These are phyloP conservation scores for Torulaspora indica DNA, from an alignment of 805 yeast species.

Conservation along the genomic window DNA sequence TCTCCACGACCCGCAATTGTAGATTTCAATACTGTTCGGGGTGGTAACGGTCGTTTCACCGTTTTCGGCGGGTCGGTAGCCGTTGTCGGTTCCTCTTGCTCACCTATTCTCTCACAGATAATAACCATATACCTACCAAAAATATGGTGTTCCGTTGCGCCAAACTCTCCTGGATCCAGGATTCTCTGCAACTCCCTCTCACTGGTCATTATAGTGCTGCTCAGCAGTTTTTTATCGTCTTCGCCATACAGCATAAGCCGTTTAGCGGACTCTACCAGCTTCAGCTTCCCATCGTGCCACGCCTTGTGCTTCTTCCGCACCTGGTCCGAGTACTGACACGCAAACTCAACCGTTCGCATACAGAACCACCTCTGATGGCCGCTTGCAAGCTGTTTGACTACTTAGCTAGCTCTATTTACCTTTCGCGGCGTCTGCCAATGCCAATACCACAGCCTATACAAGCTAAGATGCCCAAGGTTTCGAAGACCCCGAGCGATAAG, in stretches of 20 bases:
- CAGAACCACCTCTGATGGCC: not conserved
- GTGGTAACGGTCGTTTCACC: not conserved
- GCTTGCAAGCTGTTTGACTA: not conserved
- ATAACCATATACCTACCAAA: constrained; percentile 27
- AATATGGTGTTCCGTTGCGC: constrained; percentile 27
- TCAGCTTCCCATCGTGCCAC: constrained; percentile 36
- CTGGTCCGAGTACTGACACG: constrained; percentile 36
- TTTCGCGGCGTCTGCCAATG: constrained; percentile 35
- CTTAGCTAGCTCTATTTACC: not conserved
- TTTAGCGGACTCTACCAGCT: constrained; percentile 21
- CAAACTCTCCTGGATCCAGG: constrained; percentile 24
- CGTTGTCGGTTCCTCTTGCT: constrained; percentile 10
- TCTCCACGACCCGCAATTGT: not conserved
- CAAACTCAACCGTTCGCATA: not conserved
- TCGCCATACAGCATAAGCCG: constrained; percentile 25
- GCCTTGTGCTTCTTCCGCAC: constrained; percentile 33
- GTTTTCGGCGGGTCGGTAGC: not conserved
- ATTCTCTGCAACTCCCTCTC: constrained; percentile 18
- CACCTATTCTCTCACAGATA: constrained; percentile 17
- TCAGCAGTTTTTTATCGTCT: constrained; percentile 23
- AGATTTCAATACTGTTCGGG: too few species aligned
- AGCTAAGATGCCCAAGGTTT: constrained; percentile 33
- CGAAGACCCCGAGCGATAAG: constrained; percentile 33
- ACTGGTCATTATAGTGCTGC: constrained; percentile 28
- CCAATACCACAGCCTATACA: constrained; percentile 46